These are phyloP conservation scores for Albugo candida DNA, from an alignment of 352 stramenopile species.

Conservation along the genomic window DNA sequence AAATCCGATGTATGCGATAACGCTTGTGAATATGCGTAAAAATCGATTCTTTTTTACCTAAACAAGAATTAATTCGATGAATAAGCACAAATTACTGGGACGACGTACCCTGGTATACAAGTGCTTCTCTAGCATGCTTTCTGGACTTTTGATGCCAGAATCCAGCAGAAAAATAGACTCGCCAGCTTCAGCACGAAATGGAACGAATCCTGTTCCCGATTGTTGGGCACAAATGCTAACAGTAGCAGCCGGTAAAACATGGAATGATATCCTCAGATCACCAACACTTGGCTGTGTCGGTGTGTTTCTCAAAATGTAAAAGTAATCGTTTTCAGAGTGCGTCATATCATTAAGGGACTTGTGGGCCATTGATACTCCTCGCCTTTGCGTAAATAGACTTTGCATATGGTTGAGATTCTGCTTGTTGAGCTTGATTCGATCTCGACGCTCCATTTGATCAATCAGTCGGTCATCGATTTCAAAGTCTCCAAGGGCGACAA, in stretches of 20 bases:
- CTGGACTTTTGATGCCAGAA: too few species aligned
- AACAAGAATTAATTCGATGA: too few species aligned
- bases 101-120: too few species aligned
- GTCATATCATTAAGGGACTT: constrained; percentile 30
- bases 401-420: constrained; percentile 27
- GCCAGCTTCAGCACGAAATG: constrained; percentile 9
- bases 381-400: constrained; percentile 28
- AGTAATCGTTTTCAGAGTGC: constrained; percentile 22
- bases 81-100: too few species aligned
- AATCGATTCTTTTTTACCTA: too few species aligned
- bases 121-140: too few species aligned
- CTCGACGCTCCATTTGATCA: constrained; percentile 43
- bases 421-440: constrained; percentile 24
- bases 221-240: constrained; percentile 46
- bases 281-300: constrained; percentile 11
- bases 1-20: too few species aligned
- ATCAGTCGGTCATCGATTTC: constrained; percentile 26
- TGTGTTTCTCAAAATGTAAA: constrained; percentile 13
- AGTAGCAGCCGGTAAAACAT: constrained; percentile 36
- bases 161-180: too few species aligned
- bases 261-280: constrained; percentile 48
- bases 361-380: constrained; percentile 14
- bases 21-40: too few species aligned
- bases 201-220: constrained; percentile 14
- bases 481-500: constrained; percentile 44